phyloP scores from a whole-genome alignment of 2,329 filamentous ascomycete genomes.

The Pyricularia pennisetigena region DNA sequence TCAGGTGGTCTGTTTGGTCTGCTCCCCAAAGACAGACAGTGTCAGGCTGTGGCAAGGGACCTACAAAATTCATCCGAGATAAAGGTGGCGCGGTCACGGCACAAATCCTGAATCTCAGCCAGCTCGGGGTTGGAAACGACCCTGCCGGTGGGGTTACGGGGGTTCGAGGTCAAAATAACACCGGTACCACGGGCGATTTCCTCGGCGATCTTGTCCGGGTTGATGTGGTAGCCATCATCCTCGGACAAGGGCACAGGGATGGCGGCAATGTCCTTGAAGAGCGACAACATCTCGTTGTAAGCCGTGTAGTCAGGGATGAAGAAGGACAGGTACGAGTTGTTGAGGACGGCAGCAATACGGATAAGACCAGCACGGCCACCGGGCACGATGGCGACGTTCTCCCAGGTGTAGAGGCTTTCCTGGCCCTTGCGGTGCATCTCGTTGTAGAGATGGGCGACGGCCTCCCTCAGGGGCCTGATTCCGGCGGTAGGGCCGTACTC shows the following conservation, averaged over 20 bases:
- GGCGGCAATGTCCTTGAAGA: constrained; percentile 91
- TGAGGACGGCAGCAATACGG: constrained; percentile 85
- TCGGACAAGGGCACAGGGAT: constrained; percentile 78
- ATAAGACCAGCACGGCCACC: constrained; percentile 89
- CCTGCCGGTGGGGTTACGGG: constrained; percentile 85
- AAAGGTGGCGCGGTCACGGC: constrained; percentile 79
- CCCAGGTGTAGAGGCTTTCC: constrained; percentile 85
- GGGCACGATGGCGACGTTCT: constrained; percentile 94
- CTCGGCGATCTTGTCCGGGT: constrained; percentile 85
- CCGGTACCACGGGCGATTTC: constrained; percentile 79
- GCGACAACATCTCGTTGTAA: constrained; percentile 92
- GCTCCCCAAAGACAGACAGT: background rate
- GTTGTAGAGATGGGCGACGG: constrained; percentile 88
- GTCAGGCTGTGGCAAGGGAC: background rate
- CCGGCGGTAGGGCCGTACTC: constrained; percentile 93
- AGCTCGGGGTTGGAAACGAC: constrained; percentile 80
- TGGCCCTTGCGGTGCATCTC: constrained; percentile 83
- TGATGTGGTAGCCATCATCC: constrained; percentile 85
- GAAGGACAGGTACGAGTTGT: constrained; percentile 87
- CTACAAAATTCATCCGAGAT: constrained; percentile 87
- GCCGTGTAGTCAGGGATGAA: constrained; percentile 94
- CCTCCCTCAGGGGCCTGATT: constrained; percentile 81
- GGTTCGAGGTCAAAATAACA: constrained; percentile 91
- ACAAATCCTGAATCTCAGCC: constrained; percentile 85
- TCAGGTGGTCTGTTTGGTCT: background rate